A percentile compares a stretch with the other conserved stretches of the same genome.
phyloP scores from a whole-genome alignment of 108 stramenopile genomes.

The Nannochloropsis salina region DNA sequence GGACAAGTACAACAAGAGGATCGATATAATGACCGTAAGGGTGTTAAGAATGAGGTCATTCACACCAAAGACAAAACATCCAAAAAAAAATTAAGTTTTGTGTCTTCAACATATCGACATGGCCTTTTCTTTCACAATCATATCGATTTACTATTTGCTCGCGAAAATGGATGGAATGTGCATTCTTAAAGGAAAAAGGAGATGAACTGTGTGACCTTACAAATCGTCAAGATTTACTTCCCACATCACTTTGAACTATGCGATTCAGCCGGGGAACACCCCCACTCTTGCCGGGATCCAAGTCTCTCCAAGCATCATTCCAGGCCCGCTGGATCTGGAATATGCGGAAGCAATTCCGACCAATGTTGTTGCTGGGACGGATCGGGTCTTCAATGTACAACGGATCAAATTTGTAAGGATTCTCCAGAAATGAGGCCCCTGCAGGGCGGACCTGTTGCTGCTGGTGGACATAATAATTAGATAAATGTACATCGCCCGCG shows the following conservation, averaged over 20 bases:
- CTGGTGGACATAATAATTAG: background rate
- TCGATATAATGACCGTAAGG: background rate
- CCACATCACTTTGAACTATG: background rate
- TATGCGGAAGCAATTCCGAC: conserved; percentile 84
- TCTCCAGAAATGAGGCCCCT: background rate
- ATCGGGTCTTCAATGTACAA: conserved; percentile 88
- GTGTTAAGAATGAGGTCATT: background rate
- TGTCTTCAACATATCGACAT: too few relatives aligned
- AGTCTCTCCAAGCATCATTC: conserved; percentile 40
- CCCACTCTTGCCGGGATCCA: background rate
- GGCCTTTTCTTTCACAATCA: too few relatives aligned
- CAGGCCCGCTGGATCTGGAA: conserved; percentile 45
- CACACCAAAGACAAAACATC: background rate
- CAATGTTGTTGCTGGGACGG: conserved; percentile 77
- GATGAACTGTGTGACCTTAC: too few relatives aligned
- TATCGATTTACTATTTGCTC: too few relatives aligned
- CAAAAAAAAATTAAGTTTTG: background rate
- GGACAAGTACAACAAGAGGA: background rate
- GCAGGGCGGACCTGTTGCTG: background rate
- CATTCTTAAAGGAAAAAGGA: too few relatives aligned
- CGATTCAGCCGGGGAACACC: background rate
- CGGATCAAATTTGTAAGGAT: conserved; percentile 66
- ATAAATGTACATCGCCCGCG: background rate
- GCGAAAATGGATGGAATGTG: too few relatives aligned
- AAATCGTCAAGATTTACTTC: too few relatives aligned